Conservation (phyloP, 768 basidiomycete species). For the Russula vinacea region DNA sequence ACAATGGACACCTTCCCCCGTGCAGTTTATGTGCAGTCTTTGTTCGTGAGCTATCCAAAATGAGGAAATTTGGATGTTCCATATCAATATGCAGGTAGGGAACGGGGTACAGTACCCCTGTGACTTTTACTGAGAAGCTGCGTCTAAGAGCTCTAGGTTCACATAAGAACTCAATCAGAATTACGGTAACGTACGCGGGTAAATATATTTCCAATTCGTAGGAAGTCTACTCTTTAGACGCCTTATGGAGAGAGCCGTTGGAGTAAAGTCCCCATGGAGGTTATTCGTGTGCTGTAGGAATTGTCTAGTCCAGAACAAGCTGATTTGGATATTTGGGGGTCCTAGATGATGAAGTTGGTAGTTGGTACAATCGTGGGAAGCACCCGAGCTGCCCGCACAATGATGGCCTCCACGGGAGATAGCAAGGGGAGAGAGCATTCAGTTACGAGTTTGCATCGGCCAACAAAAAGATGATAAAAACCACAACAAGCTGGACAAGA, state of each 20-base stretch:
- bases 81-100: constrained; percentile 3
- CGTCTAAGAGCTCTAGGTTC: constrained; percentile 2
- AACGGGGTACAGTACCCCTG: constrained; percentile 16
- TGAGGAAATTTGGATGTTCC: not conserved
- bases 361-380: constrained; percentile 1
- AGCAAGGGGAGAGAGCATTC: not conserved
- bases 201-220: constrained; percentile 17
- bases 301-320: not conserved
- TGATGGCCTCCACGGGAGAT: not conserved
- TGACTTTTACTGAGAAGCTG: constrained; percentile 8
- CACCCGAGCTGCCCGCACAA: not conserved
- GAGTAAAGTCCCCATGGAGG: not conserved
- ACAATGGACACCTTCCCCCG: not conserved
- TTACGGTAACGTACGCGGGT: constrained; percentile 14
- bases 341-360: not conserved
- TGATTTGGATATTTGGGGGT: not conserved
- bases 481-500: not conserved
- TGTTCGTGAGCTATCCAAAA: constrained; percentile 8
- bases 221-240: constrained; percentile 11
- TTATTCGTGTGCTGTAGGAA: not conserved
- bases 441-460: not conserved
- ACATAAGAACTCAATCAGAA: constrained; percentile 1
- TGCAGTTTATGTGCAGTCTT: not conserved
- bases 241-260: not conserved
- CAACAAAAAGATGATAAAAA: not conserved